Evolutionary conservation across 768 basidiomycete genomes (phyloP).

Genomic region (Suillus bovinus): DNA sequence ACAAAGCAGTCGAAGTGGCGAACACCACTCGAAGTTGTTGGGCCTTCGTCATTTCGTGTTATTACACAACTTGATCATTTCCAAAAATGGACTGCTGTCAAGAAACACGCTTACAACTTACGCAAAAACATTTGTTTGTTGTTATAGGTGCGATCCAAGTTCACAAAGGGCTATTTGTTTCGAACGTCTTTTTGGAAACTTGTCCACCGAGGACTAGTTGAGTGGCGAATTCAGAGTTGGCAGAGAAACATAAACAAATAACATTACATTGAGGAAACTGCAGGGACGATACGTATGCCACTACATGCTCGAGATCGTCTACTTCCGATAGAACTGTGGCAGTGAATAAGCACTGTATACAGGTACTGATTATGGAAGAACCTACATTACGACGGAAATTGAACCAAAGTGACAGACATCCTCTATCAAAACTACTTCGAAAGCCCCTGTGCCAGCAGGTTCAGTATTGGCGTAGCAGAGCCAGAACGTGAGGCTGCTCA

Average conservation of each 20-base stretch:
- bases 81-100: conserved; percentile 18
- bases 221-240: conserved; percentile 16
- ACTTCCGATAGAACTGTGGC: conserved; percentile 80
- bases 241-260: conserved; percentile 11
- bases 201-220: conserved; percentile 13
- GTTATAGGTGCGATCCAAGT: conserved; percentile 1
- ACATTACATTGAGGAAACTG: conserved; percentile 32
- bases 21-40: neutral
- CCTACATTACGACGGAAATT: conserved; percentile 92
- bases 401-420: conserved; percentile 95
- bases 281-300: conserved; percentile 22
- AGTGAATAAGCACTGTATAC: conserved; percentile 19
- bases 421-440: conserved; percentile 94
- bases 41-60: conserved; percentile 1
- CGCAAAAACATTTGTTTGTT: conserved; percentile 9
- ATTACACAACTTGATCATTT: conserved; percentile 3
- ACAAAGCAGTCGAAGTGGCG: conserved; percentile 24
- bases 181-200: neutral
- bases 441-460: conserved; percentile 66
- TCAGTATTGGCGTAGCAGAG: conserved; percentile 19
- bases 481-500: conserved; percentile 31
- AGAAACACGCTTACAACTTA: conserved; percentile 12
- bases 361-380: conserved; percentile 17
- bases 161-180: conserved; percentile 12
- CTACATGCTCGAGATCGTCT: conserved; percentile 26